Evolutionary conservation across 2,329 filamentous ascomycete species (phyloP), one percentile per base, ranked within the genome.

Genomic region (Mycosphaerella arachidis): DNA sequence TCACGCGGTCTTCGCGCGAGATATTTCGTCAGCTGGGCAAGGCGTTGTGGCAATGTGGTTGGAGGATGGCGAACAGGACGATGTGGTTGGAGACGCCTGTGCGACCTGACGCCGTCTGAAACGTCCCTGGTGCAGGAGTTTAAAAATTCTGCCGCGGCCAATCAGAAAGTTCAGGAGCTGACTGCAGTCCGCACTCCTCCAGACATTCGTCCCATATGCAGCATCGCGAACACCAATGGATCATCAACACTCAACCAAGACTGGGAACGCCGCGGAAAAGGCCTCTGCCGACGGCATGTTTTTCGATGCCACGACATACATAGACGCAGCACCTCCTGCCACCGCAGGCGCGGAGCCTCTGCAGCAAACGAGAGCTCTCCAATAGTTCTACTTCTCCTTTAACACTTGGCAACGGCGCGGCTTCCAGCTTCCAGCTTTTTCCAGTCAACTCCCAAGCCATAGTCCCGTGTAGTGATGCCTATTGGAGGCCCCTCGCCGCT

Each of bases 311-410:
- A 48, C 40, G 54, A 48, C 54, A 48, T 24, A 48, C 54, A 48
- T 24, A 8, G 30, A 48, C 27, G 12, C 18, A 33, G 43, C 54
- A 43, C 30, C 50, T 35, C 50, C 50, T 52, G 50, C 50, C 30
- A 52, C 50, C 29, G 30, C 30, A 20, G 4, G n/a, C 50, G 24
- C 24, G 18, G 46, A 50, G 46, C 46, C 18, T 43, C 40, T 50
- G 46, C 46, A 52, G 50, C 50, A 52, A 52, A 59, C 56, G 53
- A 58, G 37, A 51, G 40, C 43, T 53, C n/a, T 40, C 35, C 48
- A 50, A 57, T 45, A 29, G 50, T 56, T 30, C 48, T 55, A 29
- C 53, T 56, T 30, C 48, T 55, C 31, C 48, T 53, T 43, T 40
- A 35, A 48, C 53, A 40, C 58, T 56, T 48, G 48, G 37, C 48